Evolutionary conservation across 169 alveolate species (phyloP), one percentile per base, ranked within the genome.

Genomic region (Blepharisma undulans): DNA sequence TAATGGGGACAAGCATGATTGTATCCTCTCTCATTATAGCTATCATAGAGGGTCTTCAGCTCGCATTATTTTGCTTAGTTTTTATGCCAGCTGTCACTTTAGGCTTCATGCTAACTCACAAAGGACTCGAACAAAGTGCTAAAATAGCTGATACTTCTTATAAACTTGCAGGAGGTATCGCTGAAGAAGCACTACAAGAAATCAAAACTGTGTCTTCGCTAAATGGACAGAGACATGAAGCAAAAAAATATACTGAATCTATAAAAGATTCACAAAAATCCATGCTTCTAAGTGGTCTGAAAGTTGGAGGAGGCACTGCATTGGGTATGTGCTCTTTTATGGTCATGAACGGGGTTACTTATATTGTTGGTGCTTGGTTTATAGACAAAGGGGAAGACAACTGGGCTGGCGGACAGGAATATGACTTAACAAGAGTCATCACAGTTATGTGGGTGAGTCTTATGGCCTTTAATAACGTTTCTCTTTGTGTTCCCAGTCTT

Each of bases 161-260:
- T 25, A 30, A 25, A 81, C 16, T 27, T 27, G 88, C 88, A 25
- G 88, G 77, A 14, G 61, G 77, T 27, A 32, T 81, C 10, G 79
- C 90, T 21, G 90, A 84, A 61, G 90, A 84, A 61, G 90, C 84
- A 16, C 33, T 84, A 21, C 61, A 48, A 59, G 90, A 30, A 18
- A 84, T 84, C 10, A 84, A 61, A 84, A 84, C 90, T 21, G 90
- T 84, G 21, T 22, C 48, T 10, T 25, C 84, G 48, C 27, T 59
- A 12, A 84, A 84, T 61, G 82, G 82, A 34, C 48, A 84, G 22
- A 32, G 22, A 22, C 25, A 25, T 18, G 76, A 81, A 33, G 22
- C 88, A 14, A 18, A 25, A 30, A 33, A 81, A 77, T 81, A 81
- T 25, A 16, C 22, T 27, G 78, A 81, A 27, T 14, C 77, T 81